Conservation (phyloP, 2,329 filamentous ascomycete genomes). For the Fusarium chlamydosporum region DNA sequence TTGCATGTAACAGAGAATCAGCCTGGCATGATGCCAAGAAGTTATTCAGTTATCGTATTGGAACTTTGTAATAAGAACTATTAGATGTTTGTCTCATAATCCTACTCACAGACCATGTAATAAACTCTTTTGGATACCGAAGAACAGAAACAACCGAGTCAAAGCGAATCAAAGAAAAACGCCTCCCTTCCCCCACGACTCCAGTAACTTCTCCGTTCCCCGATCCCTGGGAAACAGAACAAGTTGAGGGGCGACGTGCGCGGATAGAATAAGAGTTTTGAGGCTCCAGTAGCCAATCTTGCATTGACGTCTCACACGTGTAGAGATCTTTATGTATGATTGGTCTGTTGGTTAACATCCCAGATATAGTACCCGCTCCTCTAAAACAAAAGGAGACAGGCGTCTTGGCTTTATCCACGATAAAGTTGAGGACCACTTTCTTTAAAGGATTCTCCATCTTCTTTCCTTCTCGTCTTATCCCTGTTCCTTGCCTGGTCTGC, state of each 20-base stretch:
- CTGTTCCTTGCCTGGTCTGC: background rate
- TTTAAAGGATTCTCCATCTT: background rate
- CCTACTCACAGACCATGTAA: background rate
- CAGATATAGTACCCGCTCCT: constrained; percentile 25
- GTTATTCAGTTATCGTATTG: background rate
- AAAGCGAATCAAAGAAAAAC: background rate
- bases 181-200: background rate
- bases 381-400: constrained; percentile 27
- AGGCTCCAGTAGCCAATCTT: constrained; percentile 47
- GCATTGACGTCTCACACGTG: constrained; percentile 42
- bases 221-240: background rate
- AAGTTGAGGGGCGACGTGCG: constrained; percentile 4
- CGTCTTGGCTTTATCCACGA: constrained; percentile 42
- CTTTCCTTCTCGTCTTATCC: constrained; percentile 6
- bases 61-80: background rate
- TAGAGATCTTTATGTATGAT: constrained; percentile 14
- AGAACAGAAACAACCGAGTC: background rate
- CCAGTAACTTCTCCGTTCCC: background rate
- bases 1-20: background rate
- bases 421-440: constrained; percentile 40
- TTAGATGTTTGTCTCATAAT: background rate
- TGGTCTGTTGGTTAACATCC: constrained; percentile 7
- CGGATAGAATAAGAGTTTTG: background rate
- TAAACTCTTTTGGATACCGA: constrained; percentile 16
- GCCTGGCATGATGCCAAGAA: constrained; percentile 7